A percentile compares a stretch with the other conserved stretches of the same genome.
These are phyloP conservation scores for Fusarium agapanthi DNA, from an alignment of 2,329 filamentous ascomycete genomes.

Conservation along the genomic window DNA sequence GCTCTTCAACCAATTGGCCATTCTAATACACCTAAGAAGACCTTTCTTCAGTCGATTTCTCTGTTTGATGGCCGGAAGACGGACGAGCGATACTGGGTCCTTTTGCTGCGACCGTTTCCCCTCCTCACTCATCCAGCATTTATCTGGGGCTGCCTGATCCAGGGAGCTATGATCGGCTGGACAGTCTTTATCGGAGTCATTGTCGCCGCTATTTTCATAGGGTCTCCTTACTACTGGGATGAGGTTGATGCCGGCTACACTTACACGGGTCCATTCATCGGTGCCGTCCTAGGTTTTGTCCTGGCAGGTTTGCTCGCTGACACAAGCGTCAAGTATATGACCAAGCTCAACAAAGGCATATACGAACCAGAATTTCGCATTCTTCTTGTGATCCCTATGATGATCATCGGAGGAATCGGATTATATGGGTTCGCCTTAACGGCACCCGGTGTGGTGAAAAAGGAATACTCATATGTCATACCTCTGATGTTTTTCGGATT, in stretches of 20 bases:
- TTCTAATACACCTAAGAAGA: slow-evolving; percentile 58
- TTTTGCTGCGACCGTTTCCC: slow-evolving; percentile 78
- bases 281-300: slow-evolving; percentile 79
- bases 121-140: slow-evolving; percentile 87
- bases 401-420: slow-evolving; percentile 79
- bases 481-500: slow-evolving; percentile 85
- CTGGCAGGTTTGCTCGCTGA: slow-evolving; percentile 81
- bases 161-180: slow-evolving; percentile 93
- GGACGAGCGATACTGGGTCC: slow-evolving; percentile 74
- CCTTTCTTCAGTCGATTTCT: slow-evolving; percentile 67
- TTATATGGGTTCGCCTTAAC: slow-evolving; percentile 87
- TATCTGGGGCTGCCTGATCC: slow-evolving; percentile 80
- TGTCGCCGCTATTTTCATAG: slow-evolving; percentile 82
- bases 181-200: slow-evolving; percentile 91
- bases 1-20: slow-evolving; percentile 49
- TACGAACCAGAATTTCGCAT: slow-evolving; percentile 95
- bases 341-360: slow-evolving; percentile 77
- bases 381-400: slow-evolving; percentile 81
- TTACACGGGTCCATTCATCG: slow-evolving; percentile 86
- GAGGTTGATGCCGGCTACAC: slow-evolving; percentile 86
- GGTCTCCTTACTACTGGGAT: slow-evolving; percentile 81
- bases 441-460: slow-evolving; percentile 62
- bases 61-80: slow-evolving; percentile 86
- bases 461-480: slow-evolving; percentile 74
- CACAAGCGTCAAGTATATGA: slow-evolving; percentile 74